Evolutionary conservation across 805 yeast species (phyloP).

Genomic region (Metschnikowia sp.): DNA sequence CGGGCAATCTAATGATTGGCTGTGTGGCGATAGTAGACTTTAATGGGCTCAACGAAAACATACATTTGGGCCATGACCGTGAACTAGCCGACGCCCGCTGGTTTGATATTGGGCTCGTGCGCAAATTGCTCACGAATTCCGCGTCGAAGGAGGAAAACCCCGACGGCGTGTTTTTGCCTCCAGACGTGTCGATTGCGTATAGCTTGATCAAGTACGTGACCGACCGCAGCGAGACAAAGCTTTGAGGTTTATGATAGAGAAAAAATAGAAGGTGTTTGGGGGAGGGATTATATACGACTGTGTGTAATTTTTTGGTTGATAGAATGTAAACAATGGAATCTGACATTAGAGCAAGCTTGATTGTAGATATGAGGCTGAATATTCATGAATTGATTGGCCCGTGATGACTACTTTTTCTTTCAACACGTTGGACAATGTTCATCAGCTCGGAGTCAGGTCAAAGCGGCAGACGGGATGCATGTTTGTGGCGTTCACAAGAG

Average conservation of each 20-base stretch:
- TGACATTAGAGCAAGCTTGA: too few species aligned
- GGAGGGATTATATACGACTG: background rate
- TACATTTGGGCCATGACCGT: slow-evolving; percentile 76
- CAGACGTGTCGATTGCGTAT: slow-evolving; percentile 42
- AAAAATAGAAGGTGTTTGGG: background rate
- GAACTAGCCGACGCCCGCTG: slow-evolving; percentile 85
- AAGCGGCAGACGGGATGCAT: too few species aligned
- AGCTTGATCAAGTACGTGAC: slow-evolving; percentile 41
- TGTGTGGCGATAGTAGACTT: slow-evolving; percentile 78
- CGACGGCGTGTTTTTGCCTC: slow-evolving; percentile 41
- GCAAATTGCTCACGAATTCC: slow-evolving; percentile 31
- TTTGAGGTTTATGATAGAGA: background rate
- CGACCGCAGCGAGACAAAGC: slow-evolving; percentile 23
- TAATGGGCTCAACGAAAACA: slow-evolving; percentile 59
- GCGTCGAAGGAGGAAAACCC: slow-evolving; percentile 25
- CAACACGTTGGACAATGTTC: too few species aligned
- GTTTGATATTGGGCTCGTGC: slow-evolving; percentile 61
- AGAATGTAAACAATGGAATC: too few species aligned
- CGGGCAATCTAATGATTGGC: slow-evolving; percentile 90
- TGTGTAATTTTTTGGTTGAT: too few species aligned
- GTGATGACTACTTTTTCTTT: too few species aligned
- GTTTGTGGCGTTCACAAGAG: too few species aligned
- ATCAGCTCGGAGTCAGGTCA: too few species aligned
- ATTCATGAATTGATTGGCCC: too few species aligned
- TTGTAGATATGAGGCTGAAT: too few species aligned